Evolutionary conservation across 805 yeast species (phyloP).

Genomic region (Starmera dryadoides): DNA sequence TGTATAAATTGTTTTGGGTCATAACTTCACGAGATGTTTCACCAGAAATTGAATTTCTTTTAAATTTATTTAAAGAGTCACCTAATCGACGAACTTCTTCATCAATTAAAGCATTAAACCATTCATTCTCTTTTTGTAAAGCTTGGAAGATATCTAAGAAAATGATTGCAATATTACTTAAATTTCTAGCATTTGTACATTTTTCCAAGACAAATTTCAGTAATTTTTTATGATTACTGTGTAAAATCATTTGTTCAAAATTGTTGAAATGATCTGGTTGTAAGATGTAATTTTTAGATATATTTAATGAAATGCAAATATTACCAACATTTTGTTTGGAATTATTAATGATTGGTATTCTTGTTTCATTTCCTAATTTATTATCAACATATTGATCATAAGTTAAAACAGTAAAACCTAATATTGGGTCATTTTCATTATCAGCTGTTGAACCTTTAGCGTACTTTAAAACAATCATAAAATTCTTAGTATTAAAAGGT

Average conservation of each 20-base stretch:
- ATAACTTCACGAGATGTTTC: slow-evolving; percentile 17
- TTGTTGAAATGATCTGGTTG: slow-evolving; percentile 53
- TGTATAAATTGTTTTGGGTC: slow-evolving; percentile 33
- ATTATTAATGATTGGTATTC: slow-evolving; percentile 38
- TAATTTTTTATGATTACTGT: slow-evolving; percentile 46
- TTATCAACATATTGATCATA: slow-evolving; percentile 15
- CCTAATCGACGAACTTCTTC: slow-evolving; percentile 46
- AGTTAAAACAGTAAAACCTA: slow-evolving; percentile 12
- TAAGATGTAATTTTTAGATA: slow-evolving; percentile 49
- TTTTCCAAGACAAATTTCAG: slow-evolving; percentile 30
- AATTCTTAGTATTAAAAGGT: slow-evolving; percentile 43
- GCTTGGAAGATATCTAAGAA: slow-evolving; percentile 72
- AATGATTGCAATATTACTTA: slow-evolving; percentile 51
- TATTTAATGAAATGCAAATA: slow-evolving; percentile 41
- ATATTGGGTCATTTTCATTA: slow-evolving; percentile 26
- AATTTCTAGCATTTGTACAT: slow-evolving; percentile 27
- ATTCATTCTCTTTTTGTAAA: slow-evolving; percentile 56
- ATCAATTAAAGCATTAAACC: slow-evolving; percentile 67
- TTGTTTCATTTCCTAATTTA: slow-evolving; percentile 19
- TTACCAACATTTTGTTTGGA: slow-evolving; percentile 46
- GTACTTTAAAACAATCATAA: slow-evolving; percentile 40
- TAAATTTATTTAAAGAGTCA: slow-evolving; percentile 13
- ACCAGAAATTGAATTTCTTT: slow-evolving; percentile 5
- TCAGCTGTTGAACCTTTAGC: slow-evolving; percentile 10
- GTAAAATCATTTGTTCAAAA: slow-evolving; percentile 53